A percentile compares a stretch with the other conserved stretches of the same genome.
Evolutionary conservation across 2,329 filamentous ascomycete genomes (phyloP).

Genomic region (Mycogone perniciosa): DNA sequence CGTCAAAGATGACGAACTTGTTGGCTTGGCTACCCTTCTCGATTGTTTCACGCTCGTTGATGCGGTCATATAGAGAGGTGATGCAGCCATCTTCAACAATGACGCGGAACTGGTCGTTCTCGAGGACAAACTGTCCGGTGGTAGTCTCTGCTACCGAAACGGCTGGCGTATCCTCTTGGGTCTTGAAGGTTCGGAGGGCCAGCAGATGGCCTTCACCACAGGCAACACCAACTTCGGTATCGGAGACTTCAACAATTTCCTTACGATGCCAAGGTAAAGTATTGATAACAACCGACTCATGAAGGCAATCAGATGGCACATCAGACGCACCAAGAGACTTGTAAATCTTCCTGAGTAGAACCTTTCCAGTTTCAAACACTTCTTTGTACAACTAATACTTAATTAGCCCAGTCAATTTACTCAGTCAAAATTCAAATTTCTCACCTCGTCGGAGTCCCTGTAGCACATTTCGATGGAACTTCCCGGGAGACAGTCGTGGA

Average conservation of each 20-base stretch:
- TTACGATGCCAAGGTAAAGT: constrained; percentile 80
- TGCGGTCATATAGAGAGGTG: constrained; percentile 73
- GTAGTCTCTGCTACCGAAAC: constrained; percentile 46
- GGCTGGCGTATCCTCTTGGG: constrained; percentile 36
- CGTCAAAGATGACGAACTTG: constrained; percentile 90
- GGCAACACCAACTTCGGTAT: constrained; percentile 46
- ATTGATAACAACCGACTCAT: constrained; percentile 62
- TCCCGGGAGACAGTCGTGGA: constrained; percentile 94
- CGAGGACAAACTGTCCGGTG: constrained; percentile 65
- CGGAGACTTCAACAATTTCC: constrained; percentile 62
- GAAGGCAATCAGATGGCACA: constrained; percentile 32
- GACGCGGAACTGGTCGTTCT: constrained; percentile 71
- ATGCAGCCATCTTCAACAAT: constrained; percentile 70
- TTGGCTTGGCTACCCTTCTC: constrained; percentile 71
- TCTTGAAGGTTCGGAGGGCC: constrained; percentile 44
- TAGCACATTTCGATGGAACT: constrained; percentile 98
- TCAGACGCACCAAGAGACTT: constrained; percentile 57
- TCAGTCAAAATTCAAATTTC: constrained; percentile 7
- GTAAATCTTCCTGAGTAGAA: constrained; percentile 64
- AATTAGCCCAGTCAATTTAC: neutral
- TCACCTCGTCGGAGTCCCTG: constrained; percentile 79
- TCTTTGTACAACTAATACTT: constrained; percentile 62
- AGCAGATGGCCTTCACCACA: constrained; percentile 50
- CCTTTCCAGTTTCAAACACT: constrained; percentile 71
- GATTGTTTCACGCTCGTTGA: constrained; percentile 69